A percentile compares a stretch with the other conserved stretches of the same genome.
Conservation (phyloP, 2,329 filamentous ascomycete genomes). For the Ceratocystis cubensis region DNA sequence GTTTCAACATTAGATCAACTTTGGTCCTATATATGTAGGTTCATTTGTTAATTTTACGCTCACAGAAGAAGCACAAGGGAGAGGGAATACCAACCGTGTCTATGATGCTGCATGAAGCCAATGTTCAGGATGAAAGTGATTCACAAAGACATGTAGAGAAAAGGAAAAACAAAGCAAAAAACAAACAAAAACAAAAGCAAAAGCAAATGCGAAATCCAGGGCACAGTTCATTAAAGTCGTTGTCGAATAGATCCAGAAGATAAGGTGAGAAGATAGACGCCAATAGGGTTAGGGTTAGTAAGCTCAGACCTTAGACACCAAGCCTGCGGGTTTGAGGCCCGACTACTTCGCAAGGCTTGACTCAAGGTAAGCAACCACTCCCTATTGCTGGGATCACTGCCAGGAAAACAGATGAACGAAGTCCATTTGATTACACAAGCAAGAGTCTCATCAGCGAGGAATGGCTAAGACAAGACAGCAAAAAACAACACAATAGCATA, state of each 20-base stretch:
- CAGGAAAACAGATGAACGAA: background rate
- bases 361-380: background rate
- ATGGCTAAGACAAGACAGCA: background rate
- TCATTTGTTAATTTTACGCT: constrained; percentile 3
- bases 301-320: background rate
- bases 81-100: constrained; percentile 18
- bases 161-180: constrained; percentile 1
- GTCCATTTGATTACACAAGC: background rate
- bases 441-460: background rate
- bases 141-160: background rate
- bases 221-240: constrained; percentile 4
- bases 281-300: background rate
- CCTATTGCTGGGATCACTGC: background rate
- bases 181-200: background rate
- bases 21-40: constrained; percentile 13
- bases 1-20: constrained; percentile 16
- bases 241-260: too few species aligned
- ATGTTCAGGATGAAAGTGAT: constrained; percentile 15
- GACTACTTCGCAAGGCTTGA: background rate
- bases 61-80: background rate
- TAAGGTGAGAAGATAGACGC: too few species aligned
- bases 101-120: constrained; percentile 3
- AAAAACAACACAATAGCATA: background rate
- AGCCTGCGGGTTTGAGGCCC: background rate
- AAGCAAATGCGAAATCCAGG: constrained; percentile 9